Evolutionary conservation across 345 rosid genomes (phyloP).

Genomic region (Citrus mangshanensis): DNA sequence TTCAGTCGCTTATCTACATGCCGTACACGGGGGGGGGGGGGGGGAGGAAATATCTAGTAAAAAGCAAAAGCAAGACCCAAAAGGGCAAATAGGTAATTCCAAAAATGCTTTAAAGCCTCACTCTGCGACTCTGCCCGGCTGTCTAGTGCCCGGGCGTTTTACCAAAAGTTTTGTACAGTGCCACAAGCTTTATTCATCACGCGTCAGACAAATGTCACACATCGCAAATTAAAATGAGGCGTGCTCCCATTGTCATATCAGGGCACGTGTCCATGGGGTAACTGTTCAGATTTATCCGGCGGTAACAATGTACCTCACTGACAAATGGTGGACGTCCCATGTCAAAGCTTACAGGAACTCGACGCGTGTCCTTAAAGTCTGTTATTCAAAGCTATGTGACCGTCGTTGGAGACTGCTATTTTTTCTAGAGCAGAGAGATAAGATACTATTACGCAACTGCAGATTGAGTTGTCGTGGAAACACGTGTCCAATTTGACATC

Average conservation of each 20-base stretch:
- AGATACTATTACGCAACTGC: background rate
- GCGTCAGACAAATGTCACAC: constrained; percentile 27
- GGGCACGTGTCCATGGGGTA: constrained; percentile 14
- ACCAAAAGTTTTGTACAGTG: constrained; percentile 9
- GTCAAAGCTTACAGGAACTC: background rate
- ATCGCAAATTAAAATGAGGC: background rate
- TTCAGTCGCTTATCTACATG: background rate
- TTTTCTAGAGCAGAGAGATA: background rate
- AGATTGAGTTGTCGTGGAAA: background rate
- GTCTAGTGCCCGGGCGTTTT: background rate
- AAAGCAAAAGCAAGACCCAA: background rate
- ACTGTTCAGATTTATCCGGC: constrained; percentile 21
- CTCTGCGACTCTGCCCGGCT: no score
- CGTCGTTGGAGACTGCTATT: background rate
- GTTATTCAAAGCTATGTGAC: background rate
- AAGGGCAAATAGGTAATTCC: background rate
- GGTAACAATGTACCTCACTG: background rate
- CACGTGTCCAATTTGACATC: background rate
- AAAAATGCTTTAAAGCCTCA: no score
- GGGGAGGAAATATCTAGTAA: background rate
- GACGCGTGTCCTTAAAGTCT: background rate
- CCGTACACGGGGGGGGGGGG: background rate
- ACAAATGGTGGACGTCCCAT: background rate
- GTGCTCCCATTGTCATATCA: constrained; percentile 21
- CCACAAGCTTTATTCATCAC: constrained; percentile 8